Conservation (phyloP, 179 eudicot genomes). For the Spinacia oleracea region DNA sequence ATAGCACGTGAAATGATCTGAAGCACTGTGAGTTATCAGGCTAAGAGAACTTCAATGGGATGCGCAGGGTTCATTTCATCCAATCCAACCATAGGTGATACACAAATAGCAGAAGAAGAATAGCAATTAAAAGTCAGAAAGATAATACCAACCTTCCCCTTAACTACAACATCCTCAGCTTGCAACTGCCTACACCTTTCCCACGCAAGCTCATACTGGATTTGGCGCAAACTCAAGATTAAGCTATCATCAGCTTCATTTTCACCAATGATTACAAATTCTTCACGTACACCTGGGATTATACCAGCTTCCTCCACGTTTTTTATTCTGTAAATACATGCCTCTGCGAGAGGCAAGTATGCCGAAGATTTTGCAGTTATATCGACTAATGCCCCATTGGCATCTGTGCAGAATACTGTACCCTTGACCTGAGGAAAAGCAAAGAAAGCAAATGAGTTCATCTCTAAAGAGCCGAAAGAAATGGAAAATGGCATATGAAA, state of each 20-base stretch:
- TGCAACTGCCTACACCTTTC: slow-evolving; percentile 95
- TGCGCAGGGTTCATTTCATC: background rate
- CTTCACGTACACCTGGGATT: slow-evolving; percentile 69
- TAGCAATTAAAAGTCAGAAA: background rate
- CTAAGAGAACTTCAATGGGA: background rate
- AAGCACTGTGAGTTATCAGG: background rate
- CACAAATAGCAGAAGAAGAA: background rate
- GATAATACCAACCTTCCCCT: slow-evolving; percentile 71
- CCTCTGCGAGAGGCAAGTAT: slow-evolving; percentile 79
- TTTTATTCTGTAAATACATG: slow-evolving; percentile 64
- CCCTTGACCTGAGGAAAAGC: slow-evolving; percentile 62
- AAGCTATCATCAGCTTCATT: slow-evolving; percentile 82
- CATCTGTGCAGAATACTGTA: slow-evolving; percentile 64
- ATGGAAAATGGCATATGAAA: background rate
- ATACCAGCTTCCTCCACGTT: slow-evolving; percentile 86
- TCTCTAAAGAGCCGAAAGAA: background rate
- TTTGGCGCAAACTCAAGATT: slow-evolving; percentile 65
- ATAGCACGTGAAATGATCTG: background rate
- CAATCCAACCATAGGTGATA: background rate
- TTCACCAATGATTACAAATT: slow-evolving; percentile 80
- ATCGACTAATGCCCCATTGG: slow-evolving; percentile 80
- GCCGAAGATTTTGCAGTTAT: slow-evolving; percentile 91
- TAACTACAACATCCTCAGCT: slow-evolving; percentile 87
- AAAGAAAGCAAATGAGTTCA: slow-evolving; percentile 15
- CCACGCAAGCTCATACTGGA: slow-evolving; percentile 93